Evolutionary conservation across 2,329 filamentous ascomycete species (phyloP).

Genomic region (Monosporascus cannonballus): DNA sequence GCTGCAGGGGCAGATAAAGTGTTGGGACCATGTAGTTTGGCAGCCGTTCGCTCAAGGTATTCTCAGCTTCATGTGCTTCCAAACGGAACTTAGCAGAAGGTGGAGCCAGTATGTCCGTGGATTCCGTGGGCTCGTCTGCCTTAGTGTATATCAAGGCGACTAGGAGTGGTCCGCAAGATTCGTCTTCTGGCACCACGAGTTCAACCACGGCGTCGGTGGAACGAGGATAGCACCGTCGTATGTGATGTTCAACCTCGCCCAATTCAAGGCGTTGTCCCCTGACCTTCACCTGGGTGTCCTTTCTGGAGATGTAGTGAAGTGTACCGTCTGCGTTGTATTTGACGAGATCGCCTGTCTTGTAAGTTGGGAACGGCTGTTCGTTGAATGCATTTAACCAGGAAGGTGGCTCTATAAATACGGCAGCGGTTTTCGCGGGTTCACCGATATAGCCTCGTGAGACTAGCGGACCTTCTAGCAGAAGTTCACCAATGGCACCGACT

Average conservation of each 20-base stretch:
- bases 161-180: no score
- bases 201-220: background rate
- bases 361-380: background rate
- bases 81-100: background rate
- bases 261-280: background rate
- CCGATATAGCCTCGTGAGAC: no score
- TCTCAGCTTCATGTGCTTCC: background rate
- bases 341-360: background rate
- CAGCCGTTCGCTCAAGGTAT: background rate
- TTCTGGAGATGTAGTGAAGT: background rate
- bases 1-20: background rate
- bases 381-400: no score
- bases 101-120: background rate
- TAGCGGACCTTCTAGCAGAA: no score
- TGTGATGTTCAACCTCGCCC: background rate
- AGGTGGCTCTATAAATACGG: no score
- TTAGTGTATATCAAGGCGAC: no score
- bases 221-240: background rate
- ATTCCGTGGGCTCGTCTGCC: background rate
- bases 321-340: background rate
- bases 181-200: background rate
- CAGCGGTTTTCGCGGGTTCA: no score
- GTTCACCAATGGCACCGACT: no score
- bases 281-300: background rate
- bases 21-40: constrained; percentile 1